Evolutionary conservation across 1,139 yeast genomes (phyloP).

Genomic region (Candida sp.): DNA sequence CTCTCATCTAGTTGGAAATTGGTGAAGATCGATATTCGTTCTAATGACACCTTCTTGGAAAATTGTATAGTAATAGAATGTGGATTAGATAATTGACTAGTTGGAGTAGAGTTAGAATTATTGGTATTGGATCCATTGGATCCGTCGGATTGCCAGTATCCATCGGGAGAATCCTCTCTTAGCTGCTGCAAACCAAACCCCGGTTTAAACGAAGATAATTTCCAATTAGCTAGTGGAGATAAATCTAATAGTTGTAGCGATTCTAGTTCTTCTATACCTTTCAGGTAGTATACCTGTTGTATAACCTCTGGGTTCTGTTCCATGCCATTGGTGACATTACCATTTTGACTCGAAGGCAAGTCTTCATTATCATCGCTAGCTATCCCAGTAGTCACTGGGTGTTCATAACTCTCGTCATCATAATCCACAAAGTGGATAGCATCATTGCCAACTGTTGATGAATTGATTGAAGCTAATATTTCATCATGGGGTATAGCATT

Average conservation of each 20-base stretch:
- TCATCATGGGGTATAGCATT: slow-evolving; percentile 32
- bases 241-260: slow-evolving; percentile 62
- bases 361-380: slow-evolving; percentile 1
- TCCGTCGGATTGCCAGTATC: slow-evolving; percentile 97
- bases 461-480: slow-evolving; percentile 28
- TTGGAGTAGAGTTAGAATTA: slow-evolving; percentile 22
- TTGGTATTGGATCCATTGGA: slow-evolving; percentile 26
- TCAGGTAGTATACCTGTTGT: slow-evolving; percentile 39
- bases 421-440: slow-evolving; percentile 4
- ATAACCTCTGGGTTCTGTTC: slow-evolving; percentile 35
- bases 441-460: slow-evolving; percentile 12
- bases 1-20: slow-evolving; percentile 77
- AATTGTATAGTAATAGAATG: slow-evolving; percentile 81
- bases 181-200: slow-evolving; percentile 72
- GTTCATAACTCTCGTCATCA: not conserved
- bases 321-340: slow-evolving; percentile 8
- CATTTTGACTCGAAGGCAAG: slow-evolving; percentile 4
- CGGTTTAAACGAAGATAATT: slow-evolving; percentile 69
- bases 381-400: not conserved
- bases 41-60: slow-evolving; percentile 70
- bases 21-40: slow-evolving; percentile 68
- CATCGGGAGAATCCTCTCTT: slow-evolving; percentile 69
- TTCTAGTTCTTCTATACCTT: slow-evolving; percentile 58
- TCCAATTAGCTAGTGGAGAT: slow-evolving; percentile 84
- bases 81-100: slow-evolving; percentile 61